A percentile compares a stretch with the other conserved stretches of the same genome.
Conservation (phyloP, 106 monocot species). For the Platanthera zijinensis region DNA sequence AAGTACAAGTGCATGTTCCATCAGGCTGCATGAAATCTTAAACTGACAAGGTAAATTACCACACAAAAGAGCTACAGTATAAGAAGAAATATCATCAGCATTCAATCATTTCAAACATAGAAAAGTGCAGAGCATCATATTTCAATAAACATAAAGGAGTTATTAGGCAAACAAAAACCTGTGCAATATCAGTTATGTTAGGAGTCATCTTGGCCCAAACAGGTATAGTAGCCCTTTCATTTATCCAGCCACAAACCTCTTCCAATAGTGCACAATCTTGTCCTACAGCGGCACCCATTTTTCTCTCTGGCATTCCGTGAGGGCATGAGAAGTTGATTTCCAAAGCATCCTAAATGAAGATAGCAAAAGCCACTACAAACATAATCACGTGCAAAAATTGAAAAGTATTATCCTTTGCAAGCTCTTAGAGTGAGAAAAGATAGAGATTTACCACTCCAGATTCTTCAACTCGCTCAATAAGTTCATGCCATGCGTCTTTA, state of each 20-base stretch:
- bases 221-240: conserved; percentile 94
- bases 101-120: neutral
- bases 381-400: neutral
- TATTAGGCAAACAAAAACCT: conserved; percentile 29
- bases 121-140: neutral
- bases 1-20: neutral
- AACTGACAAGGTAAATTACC: neutral
- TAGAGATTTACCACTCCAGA: conserved; percentile 68
- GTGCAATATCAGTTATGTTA: conserved; percentile 88
- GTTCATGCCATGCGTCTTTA: conserved; percentile 88
- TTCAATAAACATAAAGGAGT: neutral
- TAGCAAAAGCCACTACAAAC: neutral
- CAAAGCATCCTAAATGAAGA: conserved; percentile 66
- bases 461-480: conserved; percentile 90
- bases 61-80: neutral
- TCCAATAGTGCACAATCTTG: conserved; percentile 89
- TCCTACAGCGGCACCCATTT: conserved; percentile 97
- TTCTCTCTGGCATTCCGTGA: conserved; percentile 98
- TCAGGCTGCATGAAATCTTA: neutral
- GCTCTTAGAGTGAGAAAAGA: neutral
- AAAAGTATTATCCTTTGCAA: neutral
- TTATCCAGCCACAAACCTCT: conserved; percentile 95
- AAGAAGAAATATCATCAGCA: neutral
- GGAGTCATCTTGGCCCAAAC: conserved; percentile 99
- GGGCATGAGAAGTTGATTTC: conserved; percentile 99